phyloP scores from a whole-genome alignment of 306 rosid species.

The Cucurbita maxima region DNA sequence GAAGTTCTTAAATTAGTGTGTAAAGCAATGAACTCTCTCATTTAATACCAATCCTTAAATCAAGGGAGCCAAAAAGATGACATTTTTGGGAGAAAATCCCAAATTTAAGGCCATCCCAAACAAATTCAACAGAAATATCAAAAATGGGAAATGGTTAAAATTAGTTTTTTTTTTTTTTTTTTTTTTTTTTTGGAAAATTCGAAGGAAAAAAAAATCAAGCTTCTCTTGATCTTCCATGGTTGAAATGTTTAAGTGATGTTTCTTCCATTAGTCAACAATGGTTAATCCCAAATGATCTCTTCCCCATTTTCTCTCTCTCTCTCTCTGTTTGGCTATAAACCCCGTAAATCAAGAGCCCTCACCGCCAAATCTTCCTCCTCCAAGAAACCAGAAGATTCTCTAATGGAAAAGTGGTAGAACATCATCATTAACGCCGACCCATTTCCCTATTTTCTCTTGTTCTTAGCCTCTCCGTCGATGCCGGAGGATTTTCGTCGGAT shows the following conservation, averaged over 20 bases:
- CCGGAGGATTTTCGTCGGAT: background rate
- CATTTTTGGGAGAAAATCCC: constrained; percentile 8
- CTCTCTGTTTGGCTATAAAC: constrained; percentile 11
- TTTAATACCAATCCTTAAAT: constrained; percentile 18
- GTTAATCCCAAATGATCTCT: constrained; percentile 18
- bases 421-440: background rate
- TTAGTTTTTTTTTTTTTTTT: background rate
- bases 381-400: constrained; percentile 74
- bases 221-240: constrained; percentile 3
- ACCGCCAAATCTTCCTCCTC: constrained; percentile 24
- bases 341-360: constrained; percentile 8
- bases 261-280: constrained; percentile 8
- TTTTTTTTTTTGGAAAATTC: too few species aligned
- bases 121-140: constrained; percentile 19
- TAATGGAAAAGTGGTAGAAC: constrained; percentile 7
- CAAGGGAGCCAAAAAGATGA: background rate
- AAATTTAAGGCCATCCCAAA: constrained; percentile 19
- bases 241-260: background rate
- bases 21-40: constrained; percentile 12
- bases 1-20: background rate
- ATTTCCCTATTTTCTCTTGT: background rate
- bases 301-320: constrained; percentile 6
- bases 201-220: background rate
- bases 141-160: constrained; percentile 1
- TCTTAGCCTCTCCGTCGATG: constrained; percentile 15